Base-by-base conservation (phyloP, 129 eudicot species). In the Helianthus tuberosus region DNA sequence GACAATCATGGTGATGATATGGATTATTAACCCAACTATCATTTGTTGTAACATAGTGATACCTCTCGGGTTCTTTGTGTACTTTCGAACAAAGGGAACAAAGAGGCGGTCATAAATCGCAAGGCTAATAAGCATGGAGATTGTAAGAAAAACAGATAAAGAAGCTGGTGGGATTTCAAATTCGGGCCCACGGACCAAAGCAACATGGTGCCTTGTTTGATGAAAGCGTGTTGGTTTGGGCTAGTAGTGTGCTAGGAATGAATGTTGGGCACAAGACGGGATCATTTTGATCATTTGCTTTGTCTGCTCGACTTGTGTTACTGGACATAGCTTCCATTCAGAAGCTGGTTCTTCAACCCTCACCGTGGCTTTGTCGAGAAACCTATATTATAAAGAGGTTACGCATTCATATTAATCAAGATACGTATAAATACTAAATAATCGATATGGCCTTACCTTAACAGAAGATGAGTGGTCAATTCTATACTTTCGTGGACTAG, bases 281-380 rank as follows among this genome's bases (percentile, higher is more conserved):
- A 85, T 47, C 93, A 88, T 85, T 73, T 83, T 85, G 6, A 88
- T 57, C 88, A 88, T 85, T 54, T 83, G 88, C 53, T 88, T 88
- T 1, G 94, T 85, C 53, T 88, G 79, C 57, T 88, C 94, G 6
- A 88, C 94, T 61, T 88, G 90, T n/a, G 93, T 85, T 10, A 88
- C 82, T 1, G 93, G 80, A 54, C 84, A 80, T 5, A 80, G 38
- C 46, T 38, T 67, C 92, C 92, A 87, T 32, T 76, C 79, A 0
- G 86, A 72, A 20, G 0, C 23, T 5, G 61, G 46, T 2, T 79
- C 85, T 3, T 16, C 65, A 9, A 55, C 81, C 64, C 49, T 47
- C 52, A 88, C 90, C 0, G 86, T 84, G 0, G 94, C 94, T 75
- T 74, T 88, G 43, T 83, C 86, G 3, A 88, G 86, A 32, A 85